Base-by-base conservation (phyloP, 345 rosid genomes). In the Eutrema heterophyllum region DNA sequence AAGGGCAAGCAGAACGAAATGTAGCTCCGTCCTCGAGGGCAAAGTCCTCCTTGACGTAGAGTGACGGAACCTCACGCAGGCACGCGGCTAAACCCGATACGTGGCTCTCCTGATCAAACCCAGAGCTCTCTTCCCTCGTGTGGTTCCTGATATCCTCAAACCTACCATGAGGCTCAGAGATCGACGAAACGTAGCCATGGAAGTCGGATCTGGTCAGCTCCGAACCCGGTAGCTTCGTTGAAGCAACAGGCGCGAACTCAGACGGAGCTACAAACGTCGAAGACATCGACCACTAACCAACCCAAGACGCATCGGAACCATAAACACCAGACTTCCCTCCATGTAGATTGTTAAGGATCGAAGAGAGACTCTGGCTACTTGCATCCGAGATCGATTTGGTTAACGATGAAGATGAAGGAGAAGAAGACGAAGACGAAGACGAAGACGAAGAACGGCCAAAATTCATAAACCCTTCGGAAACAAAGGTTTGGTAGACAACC, bases 1-100 rank as follows among this genome's bases (percentile, higher is more conserved):
- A 90, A 0, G 97, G 97, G 57, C 97, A 95, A 21, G 99, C 97
- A 0, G 97, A 93, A 1, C 93, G 96, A 76, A 95, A 95, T 7
- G 97, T 95, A 21, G 88, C 82, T 1, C 99, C 99, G 4, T 95
- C 99, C 55, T 92, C 97, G 16, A 95, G 80, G 0, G 96, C 86
- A 61, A 95, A 95, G 70, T 90, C 97, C 72, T 89, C 96, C 70
- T 92, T 90, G 72, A 95, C 92, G 79, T 92, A 95, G 3, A 90
- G 86, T 0, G 98, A 83, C 12, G 99, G 99, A 41, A 95, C 98
- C 74, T 92, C 99, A 29, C 98, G 78, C 50, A 95, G 81, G 56
- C 98, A 88, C 18, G 99, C 96, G 0, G 92, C 98, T 50, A 92
- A 87, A 56, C 97, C 99, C 65, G 90, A 93, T 0, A 93, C 97